A percentile compares a stretch with the other conserved stretches of the same genome.
Conservation (phyloP, 257 asterid species). For the Sherardia arvensis region DNA sequence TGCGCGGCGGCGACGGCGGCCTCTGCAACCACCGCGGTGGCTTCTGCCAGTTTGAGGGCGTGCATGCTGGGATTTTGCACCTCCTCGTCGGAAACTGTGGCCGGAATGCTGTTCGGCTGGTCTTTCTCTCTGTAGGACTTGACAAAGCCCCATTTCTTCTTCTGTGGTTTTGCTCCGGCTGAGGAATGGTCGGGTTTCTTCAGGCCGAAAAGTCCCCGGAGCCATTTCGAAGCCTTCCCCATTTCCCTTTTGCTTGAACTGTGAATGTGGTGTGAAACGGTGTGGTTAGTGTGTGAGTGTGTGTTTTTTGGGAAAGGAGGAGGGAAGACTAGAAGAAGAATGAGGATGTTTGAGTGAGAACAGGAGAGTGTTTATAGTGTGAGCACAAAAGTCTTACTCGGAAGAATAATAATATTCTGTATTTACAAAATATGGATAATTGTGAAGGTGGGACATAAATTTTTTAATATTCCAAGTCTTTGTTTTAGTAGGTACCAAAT, state of each 20-base stretch:
- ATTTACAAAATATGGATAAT: neutral
- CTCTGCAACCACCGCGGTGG: conserved; percentile 65
- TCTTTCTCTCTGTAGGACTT: conserved; percentile 33
- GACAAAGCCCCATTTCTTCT: conserved; percentile 61
- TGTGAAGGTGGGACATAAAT: neutral
- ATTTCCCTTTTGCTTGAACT: conserved; percentile 17
- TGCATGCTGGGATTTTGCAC: conserved; percentile 46
- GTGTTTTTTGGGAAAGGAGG: neutral
- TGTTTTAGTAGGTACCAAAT: neutral
- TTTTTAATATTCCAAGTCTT: neutral
- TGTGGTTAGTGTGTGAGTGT: conserved; percentile 2
- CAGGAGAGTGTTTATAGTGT: neutral
- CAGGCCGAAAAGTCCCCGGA: conserved; percentile 67
- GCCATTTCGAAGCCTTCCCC: conserved; percentile 88
- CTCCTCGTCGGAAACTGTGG: neutral
- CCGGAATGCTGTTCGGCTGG: neutral
- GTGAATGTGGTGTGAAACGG: neutral
- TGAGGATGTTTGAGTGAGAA: neutral
- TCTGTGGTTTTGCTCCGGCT: conserved; percentile 18
- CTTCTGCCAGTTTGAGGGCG: conserved; percentile 65
- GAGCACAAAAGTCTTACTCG: neutral
- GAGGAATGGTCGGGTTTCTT: conserved; percentile 27
- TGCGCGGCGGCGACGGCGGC: conserved; percentile 82
- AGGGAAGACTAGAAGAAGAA: neutral
- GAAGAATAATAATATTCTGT: neutral